Evolutionary conservation across 257 asterid genomes (phyloP).

Genomic region (Solanum etuberosum): DNA sequence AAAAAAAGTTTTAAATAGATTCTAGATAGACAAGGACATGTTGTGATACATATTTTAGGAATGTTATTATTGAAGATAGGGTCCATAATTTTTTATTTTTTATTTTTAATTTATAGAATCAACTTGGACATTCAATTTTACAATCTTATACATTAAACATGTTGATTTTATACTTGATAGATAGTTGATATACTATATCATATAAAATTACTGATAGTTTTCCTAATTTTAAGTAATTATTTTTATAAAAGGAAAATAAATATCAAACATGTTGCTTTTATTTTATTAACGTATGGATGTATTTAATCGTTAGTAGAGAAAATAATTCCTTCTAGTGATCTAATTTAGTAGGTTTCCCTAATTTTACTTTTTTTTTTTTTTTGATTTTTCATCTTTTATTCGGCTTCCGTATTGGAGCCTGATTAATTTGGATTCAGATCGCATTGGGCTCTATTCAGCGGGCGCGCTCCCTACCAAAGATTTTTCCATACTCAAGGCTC

Average conservation of each 20-base stretch:
- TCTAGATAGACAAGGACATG: background rate
- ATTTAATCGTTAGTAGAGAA: background rate
- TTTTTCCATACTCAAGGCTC: no score
- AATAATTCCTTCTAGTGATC: background rate
- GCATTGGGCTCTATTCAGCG: no score
- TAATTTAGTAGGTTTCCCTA: background rate
- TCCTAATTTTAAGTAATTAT: background rate
- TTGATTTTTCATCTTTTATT: no score
- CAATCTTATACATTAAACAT: background rate
- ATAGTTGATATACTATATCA: background rate
- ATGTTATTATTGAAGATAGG: background rate
- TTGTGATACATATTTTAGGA: background rate
- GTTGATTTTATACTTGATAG: background rate
- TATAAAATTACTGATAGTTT: background rate
- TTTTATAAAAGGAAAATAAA: background rate
- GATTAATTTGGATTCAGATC: no score
- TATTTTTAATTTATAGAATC: background rate
- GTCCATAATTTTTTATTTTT: background rate
- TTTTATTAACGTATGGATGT: background rate
- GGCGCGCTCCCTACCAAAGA: fast-evolving
- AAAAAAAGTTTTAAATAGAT: background rate
- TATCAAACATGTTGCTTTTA: background rate
- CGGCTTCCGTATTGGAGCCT: fast-evolving
- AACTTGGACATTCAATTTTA: background rate
- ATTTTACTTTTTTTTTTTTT: background rate